A percentile compares a stretch with the other conserved stretches of the same genome.
phyloP scores from a whole-genome alignment of 2,329 filamentous ascomycete genomes.

The Sphaerulina musiva region DNA sequence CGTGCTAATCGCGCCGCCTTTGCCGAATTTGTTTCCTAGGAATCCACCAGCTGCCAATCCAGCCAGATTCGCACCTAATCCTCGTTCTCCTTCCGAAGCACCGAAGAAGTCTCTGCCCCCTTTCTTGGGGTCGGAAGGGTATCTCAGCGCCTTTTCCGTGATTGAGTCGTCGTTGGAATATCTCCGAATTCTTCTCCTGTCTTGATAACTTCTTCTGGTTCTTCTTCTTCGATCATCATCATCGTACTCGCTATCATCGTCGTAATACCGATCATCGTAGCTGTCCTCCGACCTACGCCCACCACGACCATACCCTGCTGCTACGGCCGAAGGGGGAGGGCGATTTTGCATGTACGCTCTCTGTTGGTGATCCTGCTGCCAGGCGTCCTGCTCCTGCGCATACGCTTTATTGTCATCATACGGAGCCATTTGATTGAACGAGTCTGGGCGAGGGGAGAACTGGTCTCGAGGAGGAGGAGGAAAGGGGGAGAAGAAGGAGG shows the following conservation, averaged over 20 bases:
- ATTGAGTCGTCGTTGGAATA: constrained; percentile 16
- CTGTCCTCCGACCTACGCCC: constrained; percentile 3
- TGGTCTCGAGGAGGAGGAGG: constrained; percentile 11
- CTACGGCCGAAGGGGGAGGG: constrained; percentile 7
- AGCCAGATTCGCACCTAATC: constrained; percentile 25
- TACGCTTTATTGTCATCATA: constrained; percentile 29
- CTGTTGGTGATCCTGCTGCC: constrained; percentile 10
- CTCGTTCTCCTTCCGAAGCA: constrained; percentile 24
- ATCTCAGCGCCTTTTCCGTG: constrained; percentile 15
- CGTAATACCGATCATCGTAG: constrained; percentile 5
- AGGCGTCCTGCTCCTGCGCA: constrained; percentile 18
- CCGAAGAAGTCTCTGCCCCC: constrained; percentile 25
- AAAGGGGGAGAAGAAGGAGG: neutral
- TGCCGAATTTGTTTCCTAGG: constrained; percentile 24
- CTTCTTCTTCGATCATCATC: constrained; percentile 3
- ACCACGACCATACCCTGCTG: neutral
- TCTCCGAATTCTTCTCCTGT: constrained; percentile 11
- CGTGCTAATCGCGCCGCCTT: constrained; percentile 20
- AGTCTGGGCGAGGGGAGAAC: constrained; percentile 9
- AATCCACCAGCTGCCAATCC: constrained; percentile 27
- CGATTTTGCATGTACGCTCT: constrained; percentile 9
- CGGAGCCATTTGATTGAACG: constrained; percentile 16
- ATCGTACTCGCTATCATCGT: constrained; percentile 12
- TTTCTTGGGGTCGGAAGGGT: constrained; percentile 20
- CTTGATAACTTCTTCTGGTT: constrained; percentile 12